phyloP scores from a whole-genome alignment of 768 basidiomycete genomes.

The Rhodosporidiobolus sp. region DNA sequence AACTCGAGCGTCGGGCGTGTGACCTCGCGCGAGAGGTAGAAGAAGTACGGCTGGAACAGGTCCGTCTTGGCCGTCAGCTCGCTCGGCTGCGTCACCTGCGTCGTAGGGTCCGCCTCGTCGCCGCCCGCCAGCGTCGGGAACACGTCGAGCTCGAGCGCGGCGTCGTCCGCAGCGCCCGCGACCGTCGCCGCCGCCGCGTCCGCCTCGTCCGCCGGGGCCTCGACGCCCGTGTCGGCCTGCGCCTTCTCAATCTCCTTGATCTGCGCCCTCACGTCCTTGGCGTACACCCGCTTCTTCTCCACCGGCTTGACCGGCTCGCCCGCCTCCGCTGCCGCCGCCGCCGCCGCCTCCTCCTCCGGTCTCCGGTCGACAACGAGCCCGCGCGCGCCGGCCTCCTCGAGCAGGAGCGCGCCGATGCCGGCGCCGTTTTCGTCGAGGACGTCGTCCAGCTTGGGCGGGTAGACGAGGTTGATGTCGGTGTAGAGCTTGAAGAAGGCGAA shows the following conservation, averaged over 20 bases:
- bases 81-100: conserved; percentile 43
- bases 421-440: conserved; percentile 80
- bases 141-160: conserved; percentile 44
- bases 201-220: conserved; percentile 34
- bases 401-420: conserved; percentile 79
- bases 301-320: conserved; percentile 48
- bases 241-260: conserved; percentile 40
- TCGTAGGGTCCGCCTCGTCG: conserved; percentile 45
- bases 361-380: conserved; percentile 43
- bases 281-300: conserved; percentile 53
- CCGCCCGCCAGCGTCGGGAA: conserved; percentile 46
- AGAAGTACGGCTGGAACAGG: conserved; percentile 79
- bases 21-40: conserved; percentile 90
- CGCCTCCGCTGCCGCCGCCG: conserved; percentile 23
- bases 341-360: conserved; percentile 44
- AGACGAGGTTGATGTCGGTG: conserved; percentile 83
- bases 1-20: conserved; percentile 92
- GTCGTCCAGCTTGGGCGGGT: conserved; percentile 88
- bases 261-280: conserved; percentile 58
- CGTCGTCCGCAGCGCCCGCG: conserved; percentile 42
- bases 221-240: conserved; percentile 37
- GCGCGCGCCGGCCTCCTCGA: conserved; percentile 56
- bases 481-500: conserved; percentile 99
- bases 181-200: conserved; percentile 41
- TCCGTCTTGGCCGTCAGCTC: conserved; percentile 43